Conservation (phyloP, 306 rosid species). For the Sicyos baderoa region DNA sequence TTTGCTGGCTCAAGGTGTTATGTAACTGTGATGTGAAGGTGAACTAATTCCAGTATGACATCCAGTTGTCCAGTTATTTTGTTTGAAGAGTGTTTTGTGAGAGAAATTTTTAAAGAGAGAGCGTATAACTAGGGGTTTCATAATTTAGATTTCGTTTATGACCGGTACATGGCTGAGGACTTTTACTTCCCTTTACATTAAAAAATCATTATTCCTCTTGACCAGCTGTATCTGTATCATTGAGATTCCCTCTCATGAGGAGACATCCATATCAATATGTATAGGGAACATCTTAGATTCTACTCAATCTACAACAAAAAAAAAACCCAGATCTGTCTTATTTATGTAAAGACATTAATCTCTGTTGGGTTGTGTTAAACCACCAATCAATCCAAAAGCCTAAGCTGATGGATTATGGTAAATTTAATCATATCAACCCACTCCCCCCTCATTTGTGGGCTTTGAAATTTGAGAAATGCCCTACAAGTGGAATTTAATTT, state of each 20-base stretch:
- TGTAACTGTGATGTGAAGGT: background rate
- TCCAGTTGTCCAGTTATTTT: background rate
- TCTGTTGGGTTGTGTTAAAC: too few relatives aligned
- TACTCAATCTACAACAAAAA: background rate
- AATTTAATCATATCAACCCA: too few relatives aligned
- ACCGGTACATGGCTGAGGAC: background rate
- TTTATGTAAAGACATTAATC: constrained; percentile 4
- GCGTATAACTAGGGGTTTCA: background rate
- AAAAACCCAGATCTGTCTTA: background rate
- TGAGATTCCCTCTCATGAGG: background rate
- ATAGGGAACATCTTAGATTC: background rate
- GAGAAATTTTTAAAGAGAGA: too few relatives aligned
- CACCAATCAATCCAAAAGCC: too few relatives aligned
- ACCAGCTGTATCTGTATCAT: background rate
- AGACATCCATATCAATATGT: background rate
- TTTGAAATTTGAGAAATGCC: too few relatives aligned
- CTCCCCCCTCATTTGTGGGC: too few relatives aligned
- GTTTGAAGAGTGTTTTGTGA: too few relatives aligned
- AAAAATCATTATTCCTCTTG: background rate
- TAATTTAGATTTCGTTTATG: background rate
- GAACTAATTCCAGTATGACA: background rate
- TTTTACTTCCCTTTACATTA: background rate
- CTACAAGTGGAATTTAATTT: too few relatives aligned
- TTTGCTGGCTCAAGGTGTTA: background rate
- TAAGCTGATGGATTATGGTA: too few relatives aligned